These are phyloP conservation scores for Backusella westeae DNA, from an alignment of 192 early-diverging fungal genomes.

Conservation along the genomic window DNA sequence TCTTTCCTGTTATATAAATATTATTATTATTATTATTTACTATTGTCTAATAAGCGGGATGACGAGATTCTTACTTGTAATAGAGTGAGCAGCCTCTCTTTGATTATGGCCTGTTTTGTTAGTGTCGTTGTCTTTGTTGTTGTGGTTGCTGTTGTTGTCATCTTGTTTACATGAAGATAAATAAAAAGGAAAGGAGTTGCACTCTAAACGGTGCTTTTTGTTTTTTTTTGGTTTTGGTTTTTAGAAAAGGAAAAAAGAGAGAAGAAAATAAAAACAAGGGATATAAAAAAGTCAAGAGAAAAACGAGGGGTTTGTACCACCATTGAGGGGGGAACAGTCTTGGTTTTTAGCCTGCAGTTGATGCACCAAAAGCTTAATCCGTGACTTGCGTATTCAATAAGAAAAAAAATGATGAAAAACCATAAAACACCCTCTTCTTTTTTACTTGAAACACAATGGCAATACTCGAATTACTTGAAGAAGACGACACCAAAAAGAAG, in stretches of 20 bases:
- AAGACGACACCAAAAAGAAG: background rate
- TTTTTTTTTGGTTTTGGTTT: background rate
- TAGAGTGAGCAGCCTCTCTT: background rate
- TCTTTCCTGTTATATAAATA: conserved; percentile 30
- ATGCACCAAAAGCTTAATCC: background rate
- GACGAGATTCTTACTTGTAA: background rate
- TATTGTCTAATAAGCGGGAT: too few species aligned
- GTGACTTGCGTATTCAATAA: background rate
- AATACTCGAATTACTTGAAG: conserved; percentile 8
- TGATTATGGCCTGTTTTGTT: background rate
- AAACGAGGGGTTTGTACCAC: background rate
- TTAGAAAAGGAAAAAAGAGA: background rate
- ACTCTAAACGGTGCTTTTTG: background rate
- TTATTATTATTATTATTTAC: too few species aligned
- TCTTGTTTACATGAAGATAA: background rate
- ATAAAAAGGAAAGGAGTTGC: background rate
- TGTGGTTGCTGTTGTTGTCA: background rate
- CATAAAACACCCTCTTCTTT: background rate
- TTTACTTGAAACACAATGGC: background rate
- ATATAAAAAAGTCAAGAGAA: background rate
- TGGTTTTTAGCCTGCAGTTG: background rate
- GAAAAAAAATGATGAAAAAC: background rate
- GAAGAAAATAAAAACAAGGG: background rate
- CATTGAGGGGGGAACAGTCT: background rate
- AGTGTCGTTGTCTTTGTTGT: background rate